These are phyloP conservation scores for Pichia kluyveri DNA, from an alignment of 805 yeast genomes.

Conservation along the genomic window DNA sequence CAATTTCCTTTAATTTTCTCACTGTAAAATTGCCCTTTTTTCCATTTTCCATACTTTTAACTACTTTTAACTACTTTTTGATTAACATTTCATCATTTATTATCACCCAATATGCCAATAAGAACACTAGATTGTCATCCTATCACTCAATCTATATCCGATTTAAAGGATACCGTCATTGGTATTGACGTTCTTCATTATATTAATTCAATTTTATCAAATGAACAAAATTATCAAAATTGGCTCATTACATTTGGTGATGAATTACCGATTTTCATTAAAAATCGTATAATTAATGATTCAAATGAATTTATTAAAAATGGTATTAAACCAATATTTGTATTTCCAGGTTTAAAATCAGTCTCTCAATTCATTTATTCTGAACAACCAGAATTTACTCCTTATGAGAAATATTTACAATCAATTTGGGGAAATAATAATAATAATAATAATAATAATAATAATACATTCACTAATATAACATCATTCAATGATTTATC, in stretches of 20 bases:
- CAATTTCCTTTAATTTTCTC: too few relatives aligned
- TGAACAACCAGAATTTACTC: slow-evolving; percentile 20
- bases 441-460: not conserved
- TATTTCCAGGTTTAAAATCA: slow-evolving; percentile 60
- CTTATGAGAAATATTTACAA: slow-evolving; percentile 35
- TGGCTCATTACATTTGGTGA: not conserved
- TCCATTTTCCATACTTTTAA: too few relatives aligned
- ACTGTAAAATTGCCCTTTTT: too few relatives aligned
- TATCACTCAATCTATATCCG: slow-evolving; percentile 40
- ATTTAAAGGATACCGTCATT: slow-evolving; percentile 54
- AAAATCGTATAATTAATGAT: not conserved
- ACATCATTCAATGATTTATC: slow-evolving; percentile 38
- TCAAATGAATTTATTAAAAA: slow-evolving; percentile 5
- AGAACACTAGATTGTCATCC: not conserved
- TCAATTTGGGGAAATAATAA: slow-evolving; percentile 33
- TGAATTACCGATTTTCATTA: not conserved
- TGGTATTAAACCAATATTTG: slow-evolving; percentile 70
- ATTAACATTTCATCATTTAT: too few relatives aligned
- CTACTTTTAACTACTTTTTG: too few relatives aligned
- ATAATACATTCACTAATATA: not conserved
- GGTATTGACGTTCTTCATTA: slow-evolving; percentile 86
- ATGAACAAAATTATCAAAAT: slow-evolving; percentile 18
- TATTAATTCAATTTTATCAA: slow-evolving; percentile 29
- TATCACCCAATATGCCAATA: not conserved
- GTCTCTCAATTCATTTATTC: slow-evolving; percentile 21